phyloP scores from a whole-genome alignment of 306 rosid genomes.

The Fragaria ananassa region DNA sequence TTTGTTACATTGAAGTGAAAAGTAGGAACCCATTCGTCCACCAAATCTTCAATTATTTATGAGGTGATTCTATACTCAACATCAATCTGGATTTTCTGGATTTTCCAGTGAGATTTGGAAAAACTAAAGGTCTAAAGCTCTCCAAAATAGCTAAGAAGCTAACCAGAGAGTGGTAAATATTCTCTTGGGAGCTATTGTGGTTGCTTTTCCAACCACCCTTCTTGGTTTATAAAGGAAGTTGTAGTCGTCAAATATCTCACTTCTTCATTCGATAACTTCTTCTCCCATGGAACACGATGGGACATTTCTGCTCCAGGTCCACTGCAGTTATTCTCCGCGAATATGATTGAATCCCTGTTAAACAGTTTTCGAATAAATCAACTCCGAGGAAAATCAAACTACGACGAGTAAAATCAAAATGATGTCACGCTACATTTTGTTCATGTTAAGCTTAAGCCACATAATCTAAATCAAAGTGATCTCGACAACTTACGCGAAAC shows the following conservation, averaged over 20 bases:
- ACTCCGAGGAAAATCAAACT: neutral
- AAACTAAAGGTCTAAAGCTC: too few species aligned
- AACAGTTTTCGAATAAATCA: neutral
- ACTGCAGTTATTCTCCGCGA: slow-evolving; percentile 4
- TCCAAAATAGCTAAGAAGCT: too few species aligned
- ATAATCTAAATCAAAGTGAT: neutral
- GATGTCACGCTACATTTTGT: too few species aligned
- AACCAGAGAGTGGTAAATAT: neutral
- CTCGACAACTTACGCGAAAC: neutral
- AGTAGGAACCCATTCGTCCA: neutral
- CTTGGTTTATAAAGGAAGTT: slow-evolving; percentile 12
- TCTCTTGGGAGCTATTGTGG: neutral
- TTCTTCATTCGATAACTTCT: neutral
- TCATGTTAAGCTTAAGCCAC: neutral
- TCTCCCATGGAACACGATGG: slow-evolving; percentile 17
- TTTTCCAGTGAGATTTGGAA: too few species aligned
- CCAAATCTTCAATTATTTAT: neutral
- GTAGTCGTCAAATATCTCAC: neutral
- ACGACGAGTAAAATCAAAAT: neutral
- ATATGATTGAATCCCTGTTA: slow-evolving; percentile 8
- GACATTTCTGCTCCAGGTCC: slow-evolving; percentile 23
- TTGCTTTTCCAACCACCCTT: slow-evolving; percentile 15
- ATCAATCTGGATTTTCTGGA: too few species aligned
- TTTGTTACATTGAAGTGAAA: too few species aligned
- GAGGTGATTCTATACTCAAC: neutral